These are phyloP conservation scores for Entomortierella lignicola DNA, from an alignment of 192 early-diverging fungal genomes.

Conservation along the genomic window DNA sequence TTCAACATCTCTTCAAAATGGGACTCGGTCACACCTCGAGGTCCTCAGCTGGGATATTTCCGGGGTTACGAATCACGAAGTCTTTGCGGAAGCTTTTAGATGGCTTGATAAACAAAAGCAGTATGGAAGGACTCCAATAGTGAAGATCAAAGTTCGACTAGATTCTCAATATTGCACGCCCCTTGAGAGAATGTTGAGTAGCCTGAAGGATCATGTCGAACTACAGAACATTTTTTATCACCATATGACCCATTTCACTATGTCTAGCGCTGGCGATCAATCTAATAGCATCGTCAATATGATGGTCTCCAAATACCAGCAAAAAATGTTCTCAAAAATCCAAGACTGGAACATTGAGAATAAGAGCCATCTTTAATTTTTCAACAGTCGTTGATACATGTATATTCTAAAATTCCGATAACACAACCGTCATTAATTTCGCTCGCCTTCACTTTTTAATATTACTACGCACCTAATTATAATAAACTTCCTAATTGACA, in stretches of 20 bases:
- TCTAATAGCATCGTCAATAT: neutral
- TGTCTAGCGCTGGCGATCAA: neutral
- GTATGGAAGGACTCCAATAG: neutral
- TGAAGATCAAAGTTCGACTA: neutral
- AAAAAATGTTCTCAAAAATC: neutral
- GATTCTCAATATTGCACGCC: neutral
- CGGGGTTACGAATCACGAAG: neutral
- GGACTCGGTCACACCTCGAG: neutral
- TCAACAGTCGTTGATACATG: no score
- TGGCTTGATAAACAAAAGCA: neutral
- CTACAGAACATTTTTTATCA: neutral
- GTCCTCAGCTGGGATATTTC: neutral
- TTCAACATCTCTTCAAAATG: neutral
- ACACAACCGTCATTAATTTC: no score
- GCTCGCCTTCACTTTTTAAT: no score
- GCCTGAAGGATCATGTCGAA: neutral
- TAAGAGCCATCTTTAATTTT: no score
- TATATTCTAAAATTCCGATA: no score
- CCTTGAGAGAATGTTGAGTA: neutral
- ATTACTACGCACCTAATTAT: no score
- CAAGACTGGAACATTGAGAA: no score
- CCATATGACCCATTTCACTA: neutral
- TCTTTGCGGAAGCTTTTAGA: neutral
- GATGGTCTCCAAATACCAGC: neutral
- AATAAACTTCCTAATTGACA: no score